Evolutionary conservation across 768 basidiomycete genomes (phyloP).

Genomic region (Russula griseocarnosa): DNA sequence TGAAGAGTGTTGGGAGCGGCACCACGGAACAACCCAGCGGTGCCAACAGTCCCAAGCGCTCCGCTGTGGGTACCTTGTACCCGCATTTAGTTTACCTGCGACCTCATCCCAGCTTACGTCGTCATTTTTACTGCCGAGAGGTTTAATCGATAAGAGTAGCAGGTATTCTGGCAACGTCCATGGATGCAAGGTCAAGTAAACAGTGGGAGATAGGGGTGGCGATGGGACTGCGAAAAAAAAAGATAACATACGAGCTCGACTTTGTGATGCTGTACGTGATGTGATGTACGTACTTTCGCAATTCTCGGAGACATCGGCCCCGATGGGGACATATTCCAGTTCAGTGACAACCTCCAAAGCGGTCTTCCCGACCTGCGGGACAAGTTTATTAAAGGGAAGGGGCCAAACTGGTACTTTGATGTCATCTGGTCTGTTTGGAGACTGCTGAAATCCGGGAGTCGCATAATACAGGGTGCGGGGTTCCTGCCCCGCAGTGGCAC

Average conservation of each 20-base stretch:
- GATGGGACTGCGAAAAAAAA: slow-evolving; percentile 12
- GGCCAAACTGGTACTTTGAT: slow-evolving; percentile 22
- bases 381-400: slow-evolving; percentile 13
- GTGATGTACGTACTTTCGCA: slow-evolving; percentile 9
- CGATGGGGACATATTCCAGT: slow-evolving; percentile 7
- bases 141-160: slow-evolving; percentile 19
- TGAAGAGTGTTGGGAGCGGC: background rate
- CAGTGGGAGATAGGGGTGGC: slow-evolving; percentile 20
- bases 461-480: slow-evolving; percentile 27
- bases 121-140: slow-evolving; percentile 6
- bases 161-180: slow-evolving; percentile 28
- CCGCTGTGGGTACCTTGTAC: slow-evolving; percentile 7
- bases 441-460: slow-evolving; percentile 27
- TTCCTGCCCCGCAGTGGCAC: slow-evolving; percentile 17
- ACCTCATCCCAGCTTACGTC: slow-evolving; percentile 22
- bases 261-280: background rate
- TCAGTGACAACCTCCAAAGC: slow-evolving; percentile 26
- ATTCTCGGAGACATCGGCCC: background rate
- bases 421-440: slow-evolving; percentile 22
- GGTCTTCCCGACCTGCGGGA: slow-evolving; percentile 24
- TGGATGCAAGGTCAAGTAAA: slow-evolving; percentile 21
- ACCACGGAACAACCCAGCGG: slow-evolving; percentile 28
- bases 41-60: slow-evolving; percentile 30
- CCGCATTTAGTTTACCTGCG: slow-evolving; percentile 15
- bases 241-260: background rate